Evolutionary conservation across 2,329 filamentous ascomycete species (phyloP).

Genomic region (Plectosphaerella cucumerina): DNA sequence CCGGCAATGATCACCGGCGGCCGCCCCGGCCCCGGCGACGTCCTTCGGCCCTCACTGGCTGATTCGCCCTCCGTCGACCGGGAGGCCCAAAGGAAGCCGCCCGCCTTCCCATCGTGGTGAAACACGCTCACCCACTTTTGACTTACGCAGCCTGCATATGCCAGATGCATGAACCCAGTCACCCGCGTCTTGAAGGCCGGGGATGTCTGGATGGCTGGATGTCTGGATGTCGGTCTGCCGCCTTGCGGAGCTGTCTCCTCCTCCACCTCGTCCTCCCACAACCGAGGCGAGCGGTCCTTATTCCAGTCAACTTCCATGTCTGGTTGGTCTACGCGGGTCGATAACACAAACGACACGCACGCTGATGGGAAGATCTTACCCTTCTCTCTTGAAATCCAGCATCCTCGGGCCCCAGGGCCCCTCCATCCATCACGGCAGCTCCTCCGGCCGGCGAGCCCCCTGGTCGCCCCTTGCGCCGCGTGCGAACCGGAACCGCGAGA

Average conservation of each 20-base stretch:
- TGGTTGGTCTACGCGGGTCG: too few species aligned
- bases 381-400: too few species aligned
- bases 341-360: too few species aligned
- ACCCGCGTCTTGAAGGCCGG: background rate
- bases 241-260: background rate
- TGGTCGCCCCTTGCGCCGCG: background rate
- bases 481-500: background rate
- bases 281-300: too few species aligned
- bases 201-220: background rate
- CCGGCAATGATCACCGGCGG: conserved; percentile 3
- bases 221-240: background rate
- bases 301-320: too few species aligned
- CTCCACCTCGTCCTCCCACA: too few species aligned
- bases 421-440: background rate
- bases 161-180: conserved; percentile 1
- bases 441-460: background rate
- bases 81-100: background rate
- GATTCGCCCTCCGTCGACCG: background rate
- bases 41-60: background rate
- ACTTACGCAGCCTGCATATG: conserved; percentile 5
- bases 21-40: background rate
- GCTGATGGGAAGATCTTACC: too few species aligned
- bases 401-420: too few species aligned
- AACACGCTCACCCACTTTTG: conserved; percentile 4
- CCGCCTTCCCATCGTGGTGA: background rate